Conservation (phyloP, 495 filamentous ascomycete species). For the Tuber melanosporum region DNA sequence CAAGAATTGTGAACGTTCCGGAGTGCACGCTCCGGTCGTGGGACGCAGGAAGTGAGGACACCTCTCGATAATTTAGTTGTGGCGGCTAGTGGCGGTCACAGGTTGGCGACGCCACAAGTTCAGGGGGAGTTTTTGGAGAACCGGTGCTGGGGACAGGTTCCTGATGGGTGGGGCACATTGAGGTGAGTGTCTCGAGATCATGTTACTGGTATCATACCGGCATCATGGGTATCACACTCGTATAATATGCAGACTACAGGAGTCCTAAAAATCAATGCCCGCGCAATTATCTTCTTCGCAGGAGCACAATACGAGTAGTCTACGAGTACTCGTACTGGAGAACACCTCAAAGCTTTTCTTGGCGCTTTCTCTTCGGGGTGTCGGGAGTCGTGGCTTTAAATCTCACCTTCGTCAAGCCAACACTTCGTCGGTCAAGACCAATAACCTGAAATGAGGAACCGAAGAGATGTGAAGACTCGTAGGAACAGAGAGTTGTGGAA, state of each 20-base stretch:
- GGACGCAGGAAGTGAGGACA: not conserved
- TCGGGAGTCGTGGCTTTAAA: too few species aligned
- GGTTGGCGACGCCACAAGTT: not conserved
- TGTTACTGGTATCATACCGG: not conserved
- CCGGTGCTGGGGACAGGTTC: not conserved
- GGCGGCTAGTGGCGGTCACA: not conserved
- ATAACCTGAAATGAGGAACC: too few species aligned
- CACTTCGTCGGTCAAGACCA: too few species aligned
- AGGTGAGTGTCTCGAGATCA: not conserved
- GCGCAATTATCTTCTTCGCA: not conserved
- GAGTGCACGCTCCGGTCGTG: not conserved
- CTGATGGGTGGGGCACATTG: not conserved
- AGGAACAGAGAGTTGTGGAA: too few species aligned
- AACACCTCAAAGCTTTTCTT: not conserved
- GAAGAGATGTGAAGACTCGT: too few species aligned
- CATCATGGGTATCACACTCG: too few species aligned
- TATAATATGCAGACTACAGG: not conserved
- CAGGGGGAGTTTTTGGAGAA: not conserved
- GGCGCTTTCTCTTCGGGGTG: not conserved
- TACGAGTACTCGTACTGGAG: not conserved
- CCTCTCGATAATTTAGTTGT: not conserved
- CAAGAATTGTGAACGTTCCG: not conserved
- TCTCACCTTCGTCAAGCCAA: too few species aligned
- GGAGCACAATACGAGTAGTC: not conserved
- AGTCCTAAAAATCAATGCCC: not conserved